These are phyloP conservation scores for Exophiala aquamarina DNA, from an alignment of 2,329 filamentous ascomycete species.

Conservation along the genomic window DNA sequence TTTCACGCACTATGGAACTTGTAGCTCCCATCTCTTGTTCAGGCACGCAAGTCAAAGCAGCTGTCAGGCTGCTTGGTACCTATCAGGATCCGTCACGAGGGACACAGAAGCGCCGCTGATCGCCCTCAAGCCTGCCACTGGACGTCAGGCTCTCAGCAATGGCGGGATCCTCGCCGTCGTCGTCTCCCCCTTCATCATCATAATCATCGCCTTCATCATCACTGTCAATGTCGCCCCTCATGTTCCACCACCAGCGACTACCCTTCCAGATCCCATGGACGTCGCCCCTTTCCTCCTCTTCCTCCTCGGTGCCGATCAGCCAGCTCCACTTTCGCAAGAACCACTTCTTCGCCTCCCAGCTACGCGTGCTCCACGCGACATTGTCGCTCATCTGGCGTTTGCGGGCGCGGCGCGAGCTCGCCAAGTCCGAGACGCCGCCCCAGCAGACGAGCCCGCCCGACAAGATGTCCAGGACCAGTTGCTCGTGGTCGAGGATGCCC, in stretches of 20 bases:
- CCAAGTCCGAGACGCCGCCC: constrained; percentile 29
- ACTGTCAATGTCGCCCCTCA: constrained; percentile 18
- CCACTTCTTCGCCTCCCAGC: constrained; percentile 48
- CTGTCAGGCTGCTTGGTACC: too few species aligned
- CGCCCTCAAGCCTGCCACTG: too few species aligned
- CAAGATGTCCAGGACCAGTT: constrained; percentile 39
- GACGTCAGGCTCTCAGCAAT: too few species aligned
- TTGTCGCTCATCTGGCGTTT: constrained; percentile 28
- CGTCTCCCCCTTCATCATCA: not conserved
- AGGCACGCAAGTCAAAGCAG: too few species aligned
- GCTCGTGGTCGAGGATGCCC: constrained; percentile 36
- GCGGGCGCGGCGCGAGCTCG: not conserved
- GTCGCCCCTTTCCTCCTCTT: constrained; percentile 23
- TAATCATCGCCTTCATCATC: constrained; percentile 12
- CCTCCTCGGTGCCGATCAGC: constrained; percentile 25
- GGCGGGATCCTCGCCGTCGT: not conserved
- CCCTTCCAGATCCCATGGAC: constrained; percentile 19
- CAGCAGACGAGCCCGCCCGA: constrained; percentile 40
- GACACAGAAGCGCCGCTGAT: too few species aligned
- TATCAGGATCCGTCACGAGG: too few species aligned
- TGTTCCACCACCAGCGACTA: constrained; percentile 23
- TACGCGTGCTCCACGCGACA: constrained; percentile 46
- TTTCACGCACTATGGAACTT: too few species aligned
- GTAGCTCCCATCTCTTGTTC: too few species aligned
- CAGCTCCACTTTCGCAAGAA: constrained; percentile 45